Percentiles rank a stretch among this genome's conserved stretches.
These are phyloP conservation scores for Fagopyrum tataricum DNA, from an alignment of 148 eudicot species.

Conservation along the genomic window DNA sequence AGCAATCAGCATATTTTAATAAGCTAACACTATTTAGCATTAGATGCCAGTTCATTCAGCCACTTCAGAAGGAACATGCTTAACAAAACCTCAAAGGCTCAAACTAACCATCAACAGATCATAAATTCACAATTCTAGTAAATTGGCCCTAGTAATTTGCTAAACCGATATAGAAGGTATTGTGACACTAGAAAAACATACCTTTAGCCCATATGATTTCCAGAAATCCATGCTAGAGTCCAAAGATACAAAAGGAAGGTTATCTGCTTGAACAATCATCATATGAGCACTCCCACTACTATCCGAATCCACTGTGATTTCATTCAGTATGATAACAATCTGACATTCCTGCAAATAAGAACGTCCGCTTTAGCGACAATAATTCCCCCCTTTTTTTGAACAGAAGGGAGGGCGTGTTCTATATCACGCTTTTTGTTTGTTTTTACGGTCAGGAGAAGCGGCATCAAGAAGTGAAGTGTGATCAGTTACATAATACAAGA, in stretches of 20 bases:
- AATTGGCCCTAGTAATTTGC: neutral
- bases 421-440: too few relatives aligned
- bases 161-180: neutral
- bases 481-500: too few relatives aligned
- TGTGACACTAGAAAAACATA: slow-evolving; percentile 17
- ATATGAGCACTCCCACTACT: slow-evolving; percentile 56
- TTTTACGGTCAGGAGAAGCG: too few relatives aligned
- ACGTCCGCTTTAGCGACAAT: neutral
- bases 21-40: neutral
- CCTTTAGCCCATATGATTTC: slow-evolving; percentile 64
- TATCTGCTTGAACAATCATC: slow-evolving; percentile 58
- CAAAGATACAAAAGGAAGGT: slow-evolving; percentile 59
- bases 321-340: slow-evolving; percentile 67
- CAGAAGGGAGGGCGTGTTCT: too few relatives aligned
- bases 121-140: neutral
- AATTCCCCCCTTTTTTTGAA: too few relatives aligned
- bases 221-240: slow-evolving; percentile 34
- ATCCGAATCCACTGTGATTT: slow-evolving; percentile 43
- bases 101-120: neutral
- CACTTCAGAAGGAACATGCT: neutral
- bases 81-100: neutral
- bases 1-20: neutral
- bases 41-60: neutral
- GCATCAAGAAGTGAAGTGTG: too few relatives aligned
- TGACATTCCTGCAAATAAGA: slow-evolving; percentile 64